Evolutionary conservation across 1,139 yeast species (phyloP), one percentile per base, ranked within the genome.

Genomic region (Pichia sp.): DNA sequence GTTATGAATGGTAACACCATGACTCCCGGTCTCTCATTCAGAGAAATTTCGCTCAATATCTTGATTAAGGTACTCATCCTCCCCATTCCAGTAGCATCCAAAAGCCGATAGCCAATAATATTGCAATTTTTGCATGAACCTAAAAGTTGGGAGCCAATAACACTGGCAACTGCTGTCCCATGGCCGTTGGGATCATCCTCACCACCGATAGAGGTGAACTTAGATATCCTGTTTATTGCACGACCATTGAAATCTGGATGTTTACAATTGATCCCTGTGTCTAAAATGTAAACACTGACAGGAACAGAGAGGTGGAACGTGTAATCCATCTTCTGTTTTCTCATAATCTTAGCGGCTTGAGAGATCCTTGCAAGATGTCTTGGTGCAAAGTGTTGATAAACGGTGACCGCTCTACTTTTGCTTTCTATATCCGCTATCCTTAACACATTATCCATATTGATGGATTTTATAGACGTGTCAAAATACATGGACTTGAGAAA

Each of bases 121-220:
- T 63, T 64, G 14, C 71, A 78, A 11, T 66, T 59, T 50, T 86
- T 86, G 20, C 94, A 80, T 1, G 81, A 91, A 0, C 96, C 95
- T 54, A 68, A 84, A 0, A 79, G 69, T 27, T 56, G 60, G 0
- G 37, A 37, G 8, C 26, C 22, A 14, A 84, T 69, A 14, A 86
- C 58, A 0, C 95, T 94, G 0, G 95, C 93, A 3, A 86, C 91
- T 54, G 86, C 94, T 0, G 95, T 84, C 1, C 83, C 81, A 46
- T 74, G 79, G 1, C 78, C 79, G 46, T 69, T 68, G 5, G 48
- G 41, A 46, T 72, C 77, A 0, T 69, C 31, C 12, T 24, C 11
- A 22, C 8, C 27, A 21, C 6, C 10, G n/a, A 16, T 26, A 16
- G 11, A 23, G 11, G 19, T 68, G 4, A 48, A 42, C 45, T 72